These are phyloP conservation scores for Salisapilia sapeloensis DNA, from an alignment of 352 stramenopile species.

Conservation along the genomic window DNA sequence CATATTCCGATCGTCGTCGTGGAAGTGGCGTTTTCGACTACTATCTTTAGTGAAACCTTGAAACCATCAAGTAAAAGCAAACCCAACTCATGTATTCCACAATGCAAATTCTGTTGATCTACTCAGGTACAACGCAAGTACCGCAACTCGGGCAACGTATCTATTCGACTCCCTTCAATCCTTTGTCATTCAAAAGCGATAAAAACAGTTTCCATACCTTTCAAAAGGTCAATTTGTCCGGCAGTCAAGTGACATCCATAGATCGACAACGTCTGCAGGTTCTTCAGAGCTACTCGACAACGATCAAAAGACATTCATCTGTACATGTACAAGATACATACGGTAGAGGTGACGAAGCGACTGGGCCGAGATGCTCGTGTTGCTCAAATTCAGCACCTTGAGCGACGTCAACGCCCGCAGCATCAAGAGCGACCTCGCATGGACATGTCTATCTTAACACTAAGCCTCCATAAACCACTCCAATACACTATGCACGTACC, in stretches of 20 bases:
- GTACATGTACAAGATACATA: slow-evolving; percentile 7
- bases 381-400: slow-evolving; percentile 56
- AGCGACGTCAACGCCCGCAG: slow-evolving; percentile 37
- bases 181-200: not conserved
- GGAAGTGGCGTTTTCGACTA: too few relatives aligned
- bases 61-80: too few relatives aligned
- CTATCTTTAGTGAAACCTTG: too few relatives aligned
- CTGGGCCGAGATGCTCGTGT: slow-evolving; percentile 42
- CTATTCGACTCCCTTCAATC: slow-evolving; percentile 4
- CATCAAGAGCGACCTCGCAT: slow-evolving; percentile 38
- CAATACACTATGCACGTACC: slow-evolving; percentile 9
- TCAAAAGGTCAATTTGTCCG: slow-evolving; percentile 28
- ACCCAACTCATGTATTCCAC: slow-evolving; percentile 1
- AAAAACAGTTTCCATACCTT: slow-evolving; percentile 10
- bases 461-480: not conserved
- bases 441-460: slow-evolving; percentile 29
- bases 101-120: not conserved
- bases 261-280: slow-evolving; percentile 30
- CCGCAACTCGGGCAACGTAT: slow-evolving; percentile 26
- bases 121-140: slow-evolving; percentile 26
- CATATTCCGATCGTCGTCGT: too few relatives aligned
- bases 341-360: slow-evolving; percentile 56
- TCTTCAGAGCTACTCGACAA: slow-evolving; percentile 19
- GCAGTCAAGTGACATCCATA: slow-evolving; percentile 30
- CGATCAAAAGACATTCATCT: not conserved